Evolutionary conservation across 192 early-diverging fungal species (phyloP).

Genomic region (Glomus cerebriforme): DNA sequence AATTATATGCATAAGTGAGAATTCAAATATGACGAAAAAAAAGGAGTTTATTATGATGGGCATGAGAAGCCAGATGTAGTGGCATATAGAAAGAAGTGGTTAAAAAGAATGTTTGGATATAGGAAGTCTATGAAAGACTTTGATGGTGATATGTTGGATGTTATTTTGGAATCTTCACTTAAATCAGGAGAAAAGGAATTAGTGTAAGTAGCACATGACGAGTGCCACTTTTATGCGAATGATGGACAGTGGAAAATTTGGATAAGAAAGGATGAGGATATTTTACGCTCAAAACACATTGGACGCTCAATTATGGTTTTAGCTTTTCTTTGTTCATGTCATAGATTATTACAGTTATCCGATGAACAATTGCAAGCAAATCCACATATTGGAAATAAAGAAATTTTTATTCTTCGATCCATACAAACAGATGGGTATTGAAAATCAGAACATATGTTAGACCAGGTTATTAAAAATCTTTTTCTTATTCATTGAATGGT

Average conservation of each 20-base stretch:
- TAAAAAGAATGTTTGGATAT: conserved; percentile 31
- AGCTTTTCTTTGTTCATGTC: conserved; percentile 32
- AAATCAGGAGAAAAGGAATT: conserved; percentile 12
- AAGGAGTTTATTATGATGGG: too few species aligned
- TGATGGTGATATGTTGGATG: conserved; percentile 7
- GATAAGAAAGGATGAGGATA: conserved; percentile 8
- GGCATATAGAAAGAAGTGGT: conserved; percentile 27
- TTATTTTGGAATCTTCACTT: conserved; percentile 22
- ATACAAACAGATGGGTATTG: conserved; percentile 24
- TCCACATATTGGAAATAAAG: conserved; percentile 1
- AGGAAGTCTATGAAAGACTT: conserved; percentile 30
- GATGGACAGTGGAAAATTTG: conserved; percentile 26
- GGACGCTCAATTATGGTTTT: conserved; percentile 36
- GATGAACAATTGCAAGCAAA: too few species aligned
- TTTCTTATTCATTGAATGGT: conserved; percentile 9
- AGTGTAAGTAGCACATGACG: conserved; percentile 23
- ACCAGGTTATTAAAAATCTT: conserved; percentile 29
- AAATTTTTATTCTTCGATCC: background rate
- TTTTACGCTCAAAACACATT: conserved; percentile 18
- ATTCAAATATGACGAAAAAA: conserved; percentile 29
- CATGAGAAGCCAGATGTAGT: conserved; percentile 30
- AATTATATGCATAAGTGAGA: conserved; percentile 15
- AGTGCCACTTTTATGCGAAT: conserved; percentile 34
- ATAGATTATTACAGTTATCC: conserved; percentile 21
- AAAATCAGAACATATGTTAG: conserved; percentile 33